A percentile compares a stretch with the other conserved stretches of the same genome.
These are phyloP conservation scores for Beauveria medogensis DNA, from an alignment of 2,329 filamentous ascomycete genomes.

Conservation along the genomic window DNA sequence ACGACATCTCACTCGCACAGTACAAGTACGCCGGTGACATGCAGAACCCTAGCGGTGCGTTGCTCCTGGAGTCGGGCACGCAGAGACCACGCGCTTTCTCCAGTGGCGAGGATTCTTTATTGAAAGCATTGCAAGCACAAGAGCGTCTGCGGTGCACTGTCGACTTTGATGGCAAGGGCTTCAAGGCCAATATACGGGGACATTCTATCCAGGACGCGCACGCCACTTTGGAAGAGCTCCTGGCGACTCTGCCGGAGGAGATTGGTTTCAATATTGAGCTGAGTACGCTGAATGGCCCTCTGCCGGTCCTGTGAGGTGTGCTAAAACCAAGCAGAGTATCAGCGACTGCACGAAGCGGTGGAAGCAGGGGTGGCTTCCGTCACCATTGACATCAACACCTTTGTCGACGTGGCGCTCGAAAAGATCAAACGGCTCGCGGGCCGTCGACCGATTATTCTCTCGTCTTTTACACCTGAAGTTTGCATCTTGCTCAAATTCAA, in stretches of 20 bases:
- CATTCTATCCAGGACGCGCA: constrained; percentile 30
- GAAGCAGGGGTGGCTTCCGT: constrained; percentile 25
- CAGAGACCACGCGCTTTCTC: constrained; percentile 17
- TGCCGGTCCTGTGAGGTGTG: background rate
- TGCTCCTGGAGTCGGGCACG: background rate
- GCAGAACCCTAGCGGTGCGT: constrained; percentile 11
- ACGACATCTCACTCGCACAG: constrained; percentile 31
- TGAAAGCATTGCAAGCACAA: constrained; percentile 16
- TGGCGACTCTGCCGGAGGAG: constrained; percentile 24
- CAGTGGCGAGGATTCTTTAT: constrained; percentile 16
- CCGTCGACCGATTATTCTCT: constrained; percentile 25
- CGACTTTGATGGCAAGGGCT: constrained; percentile 30
- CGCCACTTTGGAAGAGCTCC: constrained; percentile 29
- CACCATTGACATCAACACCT: constrained; percentile 30
- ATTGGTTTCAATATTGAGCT: constrained; percentile 34
- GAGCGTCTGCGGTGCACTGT: constrained; percentile 30
- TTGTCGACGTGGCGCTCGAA: constrained; percentile 28
- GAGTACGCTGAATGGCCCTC: constrained; percentile 19
- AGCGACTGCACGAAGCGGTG: constrained; percentile 28
- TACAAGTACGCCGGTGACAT: constrained; percentile 24
- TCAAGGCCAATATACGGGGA: constrained; percentile 32
- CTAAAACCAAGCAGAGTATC: constrained; percentile 26
- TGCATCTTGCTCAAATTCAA: constrained; percentile 26
- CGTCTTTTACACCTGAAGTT: constrained; percentile 28
- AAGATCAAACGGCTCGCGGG: constrained; percentile 19